These are phyloP conservation scores for Digitaria exilis DNA, from an alignment of 202 grass and related monocot species.

Conservation along the genomic window DNA sequence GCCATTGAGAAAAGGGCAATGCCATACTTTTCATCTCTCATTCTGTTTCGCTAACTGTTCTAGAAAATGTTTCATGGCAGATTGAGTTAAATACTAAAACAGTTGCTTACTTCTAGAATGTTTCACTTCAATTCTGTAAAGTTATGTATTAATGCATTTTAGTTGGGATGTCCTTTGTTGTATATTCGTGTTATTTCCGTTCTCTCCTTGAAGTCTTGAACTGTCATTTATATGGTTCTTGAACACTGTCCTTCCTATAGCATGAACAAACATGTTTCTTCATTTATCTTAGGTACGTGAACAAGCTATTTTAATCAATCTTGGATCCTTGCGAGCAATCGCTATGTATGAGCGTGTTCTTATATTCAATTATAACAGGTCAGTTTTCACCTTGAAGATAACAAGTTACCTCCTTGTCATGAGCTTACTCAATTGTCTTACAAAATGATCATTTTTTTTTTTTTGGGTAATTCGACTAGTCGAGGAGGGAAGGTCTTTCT, in stretches of 20 bases:
- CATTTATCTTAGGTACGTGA: slow-evolving; percentile 77
- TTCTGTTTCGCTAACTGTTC: slow-evolving; percentile 12
- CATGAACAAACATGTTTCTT: slow-evolving; percentile 26
- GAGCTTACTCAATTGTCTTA: slow-evolving; percentile 16
- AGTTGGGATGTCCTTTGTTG: neutral
- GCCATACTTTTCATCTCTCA: neutral
- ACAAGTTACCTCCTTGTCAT: slow-evolving; percentile 23
- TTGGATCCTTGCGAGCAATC: slow-evolving; percentile 96
- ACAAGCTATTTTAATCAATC: slow-evolving; percentile 93
- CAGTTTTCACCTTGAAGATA: slow-evolving; percentile 36
- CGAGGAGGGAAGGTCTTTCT: slow-evolving; percentile 85
- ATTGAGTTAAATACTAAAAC: slow-evolving; percentile 28
- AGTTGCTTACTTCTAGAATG: slow-evolving; percentile 17
- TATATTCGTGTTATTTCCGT: neutral
- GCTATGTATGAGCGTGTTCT: slow-evolving; percentile 85
- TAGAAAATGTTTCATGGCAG: slow-evolving; percentile 1
- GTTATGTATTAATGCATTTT: neutral
- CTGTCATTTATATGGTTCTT: slow-evolving; percentile 14
- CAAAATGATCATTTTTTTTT: slow-evolving; percentile 36
- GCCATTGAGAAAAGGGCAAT: slow-evolving; percentile 12
- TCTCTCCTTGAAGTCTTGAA: slow-evolving; percentile 9
- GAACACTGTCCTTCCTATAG: slow-evolving; percentile 19
- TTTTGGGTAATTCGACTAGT: slow-evolving; percentile 63
- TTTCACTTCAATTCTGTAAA: slow-evolving; percentile 1
- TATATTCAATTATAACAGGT: slow-evolving; percentile 98